Base-by-base conservation (phyloP, 169 alveolate species). In the Cryptosporidium ryanae region DNA sequence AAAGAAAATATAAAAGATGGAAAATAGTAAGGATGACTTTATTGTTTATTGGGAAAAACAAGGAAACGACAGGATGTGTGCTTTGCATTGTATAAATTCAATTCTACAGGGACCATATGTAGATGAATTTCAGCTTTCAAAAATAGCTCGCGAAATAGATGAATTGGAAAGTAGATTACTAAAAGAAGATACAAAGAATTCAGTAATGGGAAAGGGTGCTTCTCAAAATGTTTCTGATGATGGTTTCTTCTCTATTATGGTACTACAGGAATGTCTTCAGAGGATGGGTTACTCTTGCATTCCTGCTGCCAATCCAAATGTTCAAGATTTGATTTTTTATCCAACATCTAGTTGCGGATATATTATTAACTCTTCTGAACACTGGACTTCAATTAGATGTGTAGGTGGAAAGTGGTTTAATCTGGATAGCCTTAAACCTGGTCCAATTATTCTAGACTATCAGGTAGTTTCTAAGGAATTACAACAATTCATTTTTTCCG, bases 31-130 rank as follows among this genome's bases (percentile, higher is more conserved):
- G 31, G 68, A 59, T 29, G 29, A 7, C 8, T 1, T 34, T 38
- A 76, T 61, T 6, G 95, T 95, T 50, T 95, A 95, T 84, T 95
- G 96, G 96, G 97, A 95, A 91, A 95, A 95, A 64, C 97, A 95
- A 84, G 96, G 96, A 23, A 93, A 92, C 34, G 96, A 94, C 64
- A 89, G 96, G 55, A 92, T 95, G 94, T 95, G 97, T 89, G 97
- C 96, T 17, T 84, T 95, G 43, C 97, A 95, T 83, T 93, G 96
- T 82, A 70, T 95, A 55, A 95, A 95, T 82, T 91, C 94, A 31
- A 90, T 95, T 48, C 95, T 95, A 32, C 97, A 94, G 89, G 97
- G 94, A 2, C 95, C 95, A 29, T 89, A 66, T 71, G 83, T 91
- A 50, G 93, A 92, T 83, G 90, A 91, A 63, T 87, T 82, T n/a